Percentiles rank a stretch among this genome's conserved stretches.
Evolutionary conservation across 176 grass and related monocot species (phyloP).

Genomic region (Carex pumila): DNA sequence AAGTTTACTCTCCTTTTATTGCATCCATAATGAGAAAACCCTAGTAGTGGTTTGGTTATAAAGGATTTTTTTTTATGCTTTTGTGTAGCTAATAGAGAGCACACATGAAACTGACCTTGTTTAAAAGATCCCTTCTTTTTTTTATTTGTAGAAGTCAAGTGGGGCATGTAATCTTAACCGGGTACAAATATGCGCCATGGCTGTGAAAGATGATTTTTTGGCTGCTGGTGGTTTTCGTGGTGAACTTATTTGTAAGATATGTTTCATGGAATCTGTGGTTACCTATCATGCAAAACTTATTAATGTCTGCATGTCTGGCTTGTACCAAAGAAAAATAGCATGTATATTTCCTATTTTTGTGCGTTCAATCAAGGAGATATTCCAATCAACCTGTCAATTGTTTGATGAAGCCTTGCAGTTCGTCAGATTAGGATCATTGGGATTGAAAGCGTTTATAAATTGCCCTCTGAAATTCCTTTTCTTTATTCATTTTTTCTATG

Average conservation of each 20-base stretch:
- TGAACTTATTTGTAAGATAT: slow-evolving; percentile 95
- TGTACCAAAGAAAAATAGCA: not conserved
- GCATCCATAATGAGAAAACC: not conserved
- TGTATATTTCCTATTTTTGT: not conserved
- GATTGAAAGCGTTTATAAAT: not conserved
- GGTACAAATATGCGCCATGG: slow-evolving; percentile 90
- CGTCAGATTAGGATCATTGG: not conserved
- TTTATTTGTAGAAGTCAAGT: slow-evolving; percentile 40
- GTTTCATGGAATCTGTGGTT: not conserved
- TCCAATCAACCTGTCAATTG: not conserved
- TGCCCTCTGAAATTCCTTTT: not conserved
- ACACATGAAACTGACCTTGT: not conserved
- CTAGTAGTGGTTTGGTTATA: not conserved
- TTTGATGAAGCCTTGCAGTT: not conserved
- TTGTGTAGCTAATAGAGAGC: not conserved
- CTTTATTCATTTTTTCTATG: not conserved
- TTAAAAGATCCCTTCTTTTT: not conserved
- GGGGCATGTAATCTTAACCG: slow-evolving; percentile 62
- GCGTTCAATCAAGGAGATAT: not conserved
- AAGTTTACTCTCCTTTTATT: not conserved
- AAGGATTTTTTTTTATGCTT: not conserved
- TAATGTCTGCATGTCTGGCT: not conserved
- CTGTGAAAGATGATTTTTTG: slow-evolving; percentile 60
- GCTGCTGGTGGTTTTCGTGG: slow-evolving; percentile 87
- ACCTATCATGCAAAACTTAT: not conserved